A percentile compares a stretch with the other conserved stretches of the same genome.
phyloP scores from a whole-genome alignment of 495 filamentous ascomycete species.

The Talaromyces wortmannii region DNA sequence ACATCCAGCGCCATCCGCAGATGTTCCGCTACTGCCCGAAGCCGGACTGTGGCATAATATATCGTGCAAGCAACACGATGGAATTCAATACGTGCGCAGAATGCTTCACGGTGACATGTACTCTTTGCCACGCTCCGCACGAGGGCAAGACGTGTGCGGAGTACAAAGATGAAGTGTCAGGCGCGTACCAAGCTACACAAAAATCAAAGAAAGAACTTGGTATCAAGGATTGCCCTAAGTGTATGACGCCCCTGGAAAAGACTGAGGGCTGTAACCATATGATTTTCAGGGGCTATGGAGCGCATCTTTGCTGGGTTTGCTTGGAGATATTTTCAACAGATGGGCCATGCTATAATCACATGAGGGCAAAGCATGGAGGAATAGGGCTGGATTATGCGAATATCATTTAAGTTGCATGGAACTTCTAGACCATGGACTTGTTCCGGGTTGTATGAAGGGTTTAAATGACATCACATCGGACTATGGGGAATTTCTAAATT shows the following conservation, averaged over 20 bases:
- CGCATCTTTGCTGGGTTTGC: slow-evolving; percentile 27
- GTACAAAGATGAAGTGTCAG: slow-evolving; percentile 8
- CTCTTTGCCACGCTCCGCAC: slow-evolving; percentile 20
- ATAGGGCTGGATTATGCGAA: neutral
- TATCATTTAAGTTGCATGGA: too few relatives aligned
- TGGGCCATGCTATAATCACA: slow-evolving; percentile 15
- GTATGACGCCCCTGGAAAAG: slow-evolving; percentile 17
- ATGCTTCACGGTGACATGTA: slow-evolving; percentile 25
- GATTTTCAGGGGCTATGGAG: slow-evolving; percentile 13
- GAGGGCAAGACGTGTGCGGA: slow-evolving; percentile 25
- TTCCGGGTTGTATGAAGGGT: too few relatives aligned
- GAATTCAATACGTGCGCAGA: slow-evolving; percentile 18
- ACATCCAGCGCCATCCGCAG: slow-evolving; percentile 16
- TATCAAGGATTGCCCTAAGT: slow-evolving; percentile 19
- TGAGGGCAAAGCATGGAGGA: slow-evolving; percentile 10
- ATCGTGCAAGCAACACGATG: slow-evolving; percentile 9
- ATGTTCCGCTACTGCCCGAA: slow-evolving; percentile 28
- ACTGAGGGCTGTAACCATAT: slow-evolving; percentile 26
- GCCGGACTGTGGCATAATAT: slow-evolving; percentile 23
- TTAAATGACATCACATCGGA: too few relatives aligned
- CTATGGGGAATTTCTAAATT: too few relatives aligned
- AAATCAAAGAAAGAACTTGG: slow-evolving; percentile 13
- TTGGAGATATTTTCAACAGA: slow-evolving; percentile 12
- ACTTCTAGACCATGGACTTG: too few relatives aligned
- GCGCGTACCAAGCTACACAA: slow-evolving; percentile 6